These are phyloP conservation scores for Collybia sordida DNA, from an alignment of 768 basidiomycete species.

Conservation along the genomic window DNA sequence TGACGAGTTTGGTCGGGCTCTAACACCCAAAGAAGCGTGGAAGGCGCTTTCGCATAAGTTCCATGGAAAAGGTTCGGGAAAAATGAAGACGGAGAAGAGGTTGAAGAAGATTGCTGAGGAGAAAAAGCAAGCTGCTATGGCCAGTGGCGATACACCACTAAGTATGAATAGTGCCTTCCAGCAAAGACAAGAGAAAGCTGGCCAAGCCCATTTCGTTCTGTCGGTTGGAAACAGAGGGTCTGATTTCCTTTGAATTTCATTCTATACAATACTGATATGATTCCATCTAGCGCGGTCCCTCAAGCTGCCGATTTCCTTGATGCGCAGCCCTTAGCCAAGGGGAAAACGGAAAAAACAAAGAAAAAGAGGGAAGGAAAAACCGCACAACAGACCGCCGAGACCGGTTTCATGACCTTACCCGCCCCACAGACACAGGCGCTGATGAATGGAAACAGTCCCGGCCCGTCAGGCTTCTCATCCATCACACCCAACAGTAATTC, in stretches of 20 bases:
- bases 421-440: conserved; percentile 45
- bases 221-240: conserved; percentile 93
- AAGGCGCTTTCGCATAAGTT: conserved; percentile 97
- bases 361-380: conserved; percentile 76
- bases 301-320: conserved; percentile 82
- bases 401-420: conserved; percentile 74
- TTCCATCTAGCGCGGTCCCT: conserved; percentile 69
- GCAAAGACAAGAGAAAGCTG: conserved; percentile 88
- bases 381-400: conserved; percentile 42
- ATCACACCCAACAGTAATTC: conserved; percentile 28
- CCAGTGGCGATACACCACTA: conserved; percentile 90
- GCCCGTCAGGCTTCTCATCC: conserved; percentile 33
- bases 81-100: conserved; percentile 96
- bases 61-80: conserved; percentile 96
- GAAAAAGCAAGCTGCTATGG: conserved; percentile 91
- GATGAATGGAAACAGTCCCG: conserved; percentile 48
- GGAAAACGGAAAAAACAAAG: conserved; percentile 80
- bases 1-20: conserved; percentile 88
- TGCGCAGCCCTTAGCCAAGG: conserved; percentile 76
- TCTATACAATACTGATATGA: conserved; percentile 10
- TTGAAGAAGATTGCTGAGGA: conserved; percentile 98
- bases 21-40: conserved; percentile 97
- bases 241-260: conserved; percentile 21
- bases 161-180: conserved; percentile 96
- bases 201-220: conserved; percentile 94